These are phyloP conservation scores for Scheffersomyces segobiensis DNA, from an alignment of 1,139 yeast genomes.

Conservation along the genomic window DNA sequence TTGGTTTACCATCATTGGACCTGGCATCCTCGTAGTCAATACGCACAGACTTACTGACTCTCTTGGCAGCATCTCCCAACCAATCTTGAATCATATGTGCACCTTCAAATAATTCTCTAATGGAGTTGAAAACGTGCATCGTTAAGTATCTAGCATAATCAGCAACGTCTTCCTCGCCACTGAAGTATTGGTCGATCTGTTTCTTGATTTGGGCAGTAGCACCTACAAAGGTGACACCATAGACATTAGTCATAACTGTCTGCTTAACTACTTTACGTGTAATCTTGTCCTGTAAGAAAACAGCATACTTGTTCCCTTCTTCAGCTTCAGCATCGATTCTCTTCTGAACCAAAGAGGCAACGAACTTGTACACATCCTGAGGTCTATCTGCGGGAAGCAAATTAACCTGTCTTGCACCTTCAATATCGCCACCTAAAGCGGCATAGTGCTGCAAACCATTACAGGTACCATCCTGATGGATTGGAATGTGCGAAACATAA, in stretches of 20 bases:
- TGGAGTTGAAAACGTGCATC: constrained; percentile 74
- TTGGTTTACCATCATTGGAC: constrained; percentile 42
- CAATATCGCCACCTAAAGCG: constrained; percentile 93
- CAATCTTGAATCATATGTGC: constrained; percentile 97
- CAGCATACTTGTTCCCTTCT: constrained; percentile 55
- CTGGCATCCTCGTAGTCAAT: constrained; percentile 48
- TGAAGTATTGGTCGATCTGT: constrained; percentile 51
- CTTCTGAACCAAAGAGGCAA: constrained; percentile 68
- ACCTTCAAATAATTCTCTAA: constrained; percentile 83
- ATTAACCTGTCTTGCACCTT: constrained; percentile 93
- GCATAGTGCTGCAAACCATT: constrained; percentile 98
- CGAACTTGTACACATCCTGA: constrained; percentile 87
- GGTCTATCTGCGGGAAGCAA: constrained; percentile 81
- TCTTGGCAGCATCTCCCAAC: constrained; percentile 83
- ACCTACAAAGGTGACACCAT: constrained; percentile 95
- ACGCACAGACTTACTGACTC: constrained; percentile 77
- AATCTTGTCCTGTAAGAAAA: constrained; percentile 58
- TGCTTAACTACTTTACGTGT: constrained; percentile 91
- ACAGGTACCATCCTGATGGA: constrained; percentile 97
- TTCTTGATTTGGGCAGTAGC: constrained; percentile 85
- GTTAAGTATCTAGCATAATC: constrained; percentile 70
- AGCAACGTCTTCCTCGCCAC: constrained; percentile 40
- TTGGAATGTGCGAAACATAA: constrained; percentile 79
- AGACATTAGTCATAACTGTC: constrained; percentile 97
- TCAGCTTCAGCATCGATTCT: constrained; percentile 63